Evolutionary conservation across 192 early-diverging fungal species (phyloP), one percentile per base, ranked within the genome.

Genomic region (Ambispora gerdemannii): DNA sequence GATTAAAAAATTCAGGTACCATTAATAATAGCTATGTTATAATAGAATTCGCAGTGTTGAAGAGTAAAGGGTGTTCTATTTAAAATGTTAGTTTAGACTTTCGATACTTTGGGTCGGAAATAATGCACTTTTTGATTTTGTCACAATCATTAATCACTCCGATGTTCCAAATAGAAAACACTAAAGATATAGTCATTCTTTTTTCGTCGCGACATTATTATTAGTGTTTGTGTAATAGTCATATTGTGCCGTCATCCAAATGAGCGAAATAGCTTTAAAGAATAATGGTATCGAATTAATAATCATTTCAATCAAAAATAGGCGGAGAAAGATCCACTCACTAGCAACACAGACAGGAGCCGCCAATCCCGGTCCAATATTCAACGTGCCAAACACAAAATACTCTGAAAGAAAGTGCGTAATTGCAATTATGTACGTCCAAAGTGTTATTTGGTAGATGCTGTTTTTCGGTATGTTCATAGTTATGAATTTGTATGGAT

Each of bases 371-470:
- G 85, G 82, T 1, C 82, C 83, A 62, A 90, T 63, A 72, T 85
- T 86, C 72, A 81, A 75, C 20, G 82, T 83, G 43, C 75, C 75
- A 82, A 86, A 92, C 10, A 88, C 78, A 32, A 88, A 63, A 43
- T 85, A 77, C 77, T 92, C 91, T 30, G 84, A 80, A 50, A 82
- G 61, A 78, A 87, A 92, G 74, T 92, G 89, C 4, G 81, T 56
- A 71, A 84, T 83, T 3, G 88, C 91, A 70, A 90, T 89, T 13
- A 83, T 83, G 60, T 87, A 92, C 10, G 91, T 87, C 83, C 86
- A 87, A 50, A 89, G 78, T 13, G 70, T 73, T 25, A 86, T 74
- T 31, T 83, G 71, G 49, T 86, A 86, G 78, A 86, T 78, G 11
- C 82, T 86, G 66, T 25, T 36, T 17, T 3, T n/a, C 13, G 15